These are phyloP conservation scores for Calonectria pteridis DNA, from an alignment of 2,329 filamentous ascomycete species.

Conservation along the genomic window DNA sequence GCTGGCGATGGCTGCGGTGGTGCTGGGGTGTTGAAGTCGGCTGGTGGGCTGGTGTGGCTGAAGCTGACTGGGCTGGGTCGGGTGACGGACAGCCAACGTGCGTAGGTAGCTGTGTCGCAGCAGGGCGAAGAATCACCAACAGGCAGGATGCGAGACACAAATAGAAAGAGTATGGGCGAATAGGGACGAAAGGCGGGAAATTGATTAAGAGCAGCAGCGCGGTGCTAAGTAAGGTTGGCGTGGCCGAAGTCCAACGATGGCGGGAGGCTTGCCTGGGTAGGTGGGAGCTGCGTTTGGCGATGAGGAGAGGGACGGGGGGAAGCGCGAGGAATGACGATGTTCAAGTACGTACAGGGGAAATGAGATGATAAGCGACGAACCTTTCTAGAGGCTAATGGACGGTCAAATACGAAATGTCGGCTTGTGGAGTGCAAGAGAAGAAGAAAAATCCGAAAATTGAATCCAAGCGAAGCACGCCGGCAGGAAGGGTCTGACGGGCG, in stretches of 20 bases:
- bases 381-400: background rate
- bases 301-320: background rate
- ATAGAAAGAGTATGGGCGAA: background rate
- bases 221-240: background rate
- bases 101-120: background rate
- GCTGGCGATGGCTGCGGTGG: constrained; percentile 3
- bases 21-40: constrained; percentile 7
- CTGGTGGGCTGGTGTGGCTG: constrained; percentile 28
- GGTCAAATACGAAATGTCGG: constrained; percentile 4
- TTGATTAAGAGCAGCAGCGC: background rate
- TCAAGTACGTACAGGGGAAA: constrained; percentile 4
- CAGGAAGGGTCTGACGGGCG: background rate
- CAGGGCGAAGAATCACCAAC: background rate
- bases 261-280: background rate
- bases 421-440: background rate
- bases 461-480: background rate
- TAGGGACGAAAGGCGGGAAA: background rate
- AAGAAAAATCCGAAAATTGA: background rate
- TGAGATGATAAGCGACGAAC: background rate
- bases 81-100: constrained; percentile 1
- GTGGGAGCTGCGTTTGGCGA: background rate
- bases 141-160: background rate
- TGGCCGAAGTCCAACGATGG: background rate
- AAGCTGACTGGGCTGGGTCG: constrained; percentile 24
- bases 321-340: constrained; percentile 14